Base-by-base conservation (phyloP, 441 rosid genomes). In the Eruca vesicaria region DNA sequence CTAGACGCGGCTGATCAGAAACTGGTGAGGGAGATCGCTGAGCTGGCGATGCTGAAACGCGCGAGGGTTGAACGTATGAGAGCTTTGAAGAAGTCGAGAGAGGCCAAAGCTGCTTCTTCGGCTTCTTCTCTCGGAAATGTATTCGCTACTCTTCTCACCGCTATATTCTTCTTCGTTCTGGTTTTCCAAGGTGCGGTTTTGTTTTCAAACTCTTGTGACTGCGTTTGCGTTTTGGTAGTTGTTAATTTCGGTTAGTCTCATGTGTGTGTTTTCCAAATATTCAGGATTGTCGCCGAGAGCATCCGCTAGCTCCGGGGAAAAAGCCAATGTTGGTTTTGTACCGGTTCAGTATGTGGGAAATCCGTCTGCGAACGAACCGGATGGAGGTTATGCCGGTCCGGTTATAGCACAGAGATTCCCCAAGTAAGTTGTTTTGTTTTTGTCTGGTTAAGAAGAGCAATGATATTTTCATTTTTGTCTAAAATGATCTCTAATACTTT, bases 1-100 rank as follows among this genome's bases (percentile, higher is more conserved):
- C 65, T 92, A 75, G 98, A 91, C 68, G 86, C 97, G 0, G 90
- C 97, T 68, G 99, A 93, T 81, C 86, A 87, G 82, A 93, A 88
- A 81, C 82, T 96, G 63, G 89, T 96, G 2, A 84, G 80, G 68
- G 99, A 96, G 80, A 84, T 93, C 20, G 69, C 94, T 45, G 97
- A 96, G 78, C 81, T 93, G 16, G 96, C 97, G 57, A 86, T 85
- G 94, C 73, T 90, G 84, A 96, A 91, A 83, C 92, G 94, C 38
- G 93, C 96, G 1, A 87, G 97, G 80, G 71, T 85, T 7, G 97
- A 96, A 83, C 87, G 91, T 20, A 84, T 91, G 91, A 91, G 85
- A 84, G 90, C 98, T 43, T 71, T 87, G 89, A 96, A 90, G 93
- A 93, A 96, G 85, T 79, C 77, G 73, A 89, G 90, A 73, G 89